These are phyloP conservation scores for Corymbia calophylla DNA, from an alignment of 441 rosid genomes.

Conservation along the genomic window DNA sequence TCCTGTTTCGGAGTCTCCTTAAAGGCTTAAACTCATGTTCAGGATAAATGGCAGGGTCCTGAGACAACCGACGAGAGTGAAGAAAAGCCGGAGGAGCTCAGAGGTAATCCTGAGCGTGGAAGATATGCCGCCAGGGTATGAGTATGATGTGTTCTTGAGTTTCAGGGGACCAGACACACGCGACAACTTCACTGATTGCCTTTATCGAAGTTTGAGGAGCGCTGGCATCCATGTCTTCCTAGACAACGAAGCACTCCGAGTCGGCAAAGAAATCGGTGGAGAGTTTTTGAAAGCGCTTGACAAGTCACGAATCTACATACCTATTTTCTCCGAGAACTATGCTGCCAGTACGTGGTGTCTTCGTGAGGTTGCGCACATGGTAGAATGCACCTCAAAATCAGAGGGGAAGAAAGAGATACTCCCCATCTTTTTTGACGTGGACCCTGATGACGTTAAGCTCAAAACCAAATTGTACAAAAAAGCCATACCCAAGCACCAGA, in stretches of 20 bases:
- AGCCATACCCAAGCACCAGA: neutral
- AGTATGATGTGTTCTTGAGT: neutral
- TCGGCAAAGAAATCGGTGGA: fast-evolving
- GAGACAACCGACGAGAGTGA: neutral
- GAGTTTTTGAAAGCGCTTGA: neutral
- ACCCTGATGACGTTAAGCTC: neutral
- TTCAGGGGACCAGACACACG: neutral
- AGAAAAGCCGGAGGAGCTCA: neutral
- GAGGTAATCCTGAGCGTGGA: neutral
- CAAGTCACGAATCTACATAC: neutral
- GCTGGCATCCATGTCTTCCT: neutral
- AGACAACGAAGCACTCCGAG: neutral
- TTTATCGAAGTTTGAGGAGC: fast-evolving
- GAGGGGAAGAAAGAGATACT: neutral
- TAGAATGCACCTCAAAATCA: fast-evolving
- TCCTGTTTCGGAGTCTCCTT: neutral
- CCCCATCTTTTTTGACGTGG: neutral
- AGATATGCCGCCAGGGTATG: neutral
- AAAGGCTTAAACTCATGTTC: neutral
- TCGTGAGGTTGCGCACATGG: fast-evolving
- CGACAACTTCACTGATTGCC: no score
- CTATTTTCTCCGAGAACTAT: fast-evolving
- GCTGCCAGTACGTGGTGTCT: neutral
- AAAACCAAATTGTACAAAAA: no score
- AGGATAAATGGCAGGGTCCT: neutral